Evolutionary conservation across 202 grass and related monocot genomes (phyloP), one percentile per base, ranked within the genome.

Genomic region (Carex sylvatica): DNA sequence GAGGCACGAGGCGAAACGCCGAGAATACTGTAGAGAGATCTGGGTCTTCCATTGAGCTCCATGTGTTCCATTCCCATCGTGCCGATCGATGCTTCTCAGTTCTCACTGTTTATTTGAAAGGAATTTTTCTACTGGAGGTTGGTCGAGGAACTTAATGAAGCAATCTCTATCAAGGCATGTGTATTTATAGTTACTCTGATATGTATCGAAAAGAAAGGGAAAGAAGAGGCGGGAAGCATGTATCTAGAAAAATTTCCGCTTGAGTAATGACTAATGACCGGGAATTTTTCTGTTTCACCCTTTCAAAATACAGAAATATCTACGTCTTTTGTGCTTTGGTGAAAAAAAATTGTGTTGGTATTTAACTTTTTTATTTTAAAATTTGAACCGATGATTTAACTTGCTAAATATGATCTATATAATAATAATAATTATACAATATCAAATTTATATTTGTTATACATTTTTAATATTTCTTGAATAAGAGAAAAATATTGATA

Each of bases 11-110:
- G 55, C 9, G 58, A 49, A 49, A 89, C 80, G n/a, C 88, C 88
- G 4, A 89, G 88, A 30, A 84, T 73, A 19, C 72, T 38, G 44
- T 89, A 89, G 65, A 72, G 77, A 18, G 88, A 80, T 68, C 64
- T 36, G 24, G 81, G n/a, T 6, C 55, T 40, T 62, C 28, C 56
- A 33, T 53, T 33, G 5, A 66, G 3, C 38, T 82, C 80, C 61
- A 52, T 64, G 2, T 80, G 31, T 11, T 7, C 14, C 28, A 70
- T 42, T 13, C 6, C 76, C 15, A 80, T 80, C 24, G 30, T 52
- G 10, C 2, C 11, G 10, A 30, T 70, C 11, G 10, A 30, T 70
- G 44, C 7, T 18, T 68, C 13, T 65, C 11, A 4, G 2, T 18
- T 68, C 13, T 65, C 11, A 4, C 1, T 47, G 36, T 42, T 75